These are phyloP conservation scores for Volutella citrinella DNA, from an alignment of 2,329 filamentous ascomycete genomes.

Conservation along the genomic window DNA sequence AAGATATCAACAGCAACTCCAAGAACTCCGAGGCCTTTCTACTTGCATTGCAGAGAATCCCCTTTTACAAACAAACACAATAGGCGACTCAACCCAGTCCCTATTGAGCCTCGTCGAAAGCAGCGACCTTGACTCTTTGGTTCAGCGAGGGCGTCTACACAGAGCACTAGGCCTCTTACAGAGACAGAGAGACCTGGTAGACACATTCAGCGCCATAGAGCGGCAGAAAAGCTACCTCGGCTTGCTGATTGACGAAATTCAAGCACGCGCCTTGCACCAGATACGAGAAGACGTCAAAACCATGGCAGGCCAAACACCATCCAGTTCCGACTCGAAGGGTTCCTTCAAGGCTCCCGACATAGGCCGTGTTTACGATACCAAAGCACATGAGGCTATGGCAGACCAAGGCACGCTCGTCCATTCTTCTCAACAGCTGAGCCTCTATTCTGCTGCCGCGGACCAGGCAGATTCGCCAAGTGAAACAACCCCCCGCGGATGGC, in stretches of 20 bases:
- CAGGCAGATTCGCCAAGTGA: too few relatives aligned
- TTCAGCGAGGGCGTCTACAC: not conserved
- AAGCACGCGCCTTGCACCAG: constrained; percentile 39
- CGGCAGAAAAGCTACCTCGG: constrained; percentile 15
- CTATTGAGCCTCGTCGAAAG: constrained; percentile 13
- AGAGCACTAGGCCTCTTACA: constrained; percentile 1
- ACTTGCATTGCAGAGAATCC: constrained; percentile 16
- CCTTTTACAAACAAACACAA: constrained; percentile 19
- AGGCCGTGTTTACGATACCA: too few relatives aligned
- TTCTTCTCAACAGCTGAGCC: too few relatives aligned
- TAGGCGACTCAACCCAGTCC: constrained; percentile 10
- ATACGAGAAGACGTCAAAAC: constrained; percentile 4
- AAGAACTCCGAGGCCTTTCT: constrained; percentile 17
- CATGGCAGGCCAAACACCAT: constrained; percentile 2
- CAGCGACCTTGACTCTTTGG: constrained; percentile 5
- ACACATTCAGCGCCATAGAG: constrained; percentile 14
- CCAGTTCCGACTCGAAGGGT: too few relatives aligned
- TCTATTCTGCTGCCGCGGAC: too few relatives aligned
- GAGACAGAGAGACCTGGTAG: constrained; percentile 13
- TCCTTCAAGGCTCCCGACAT: too few relatives aligned
- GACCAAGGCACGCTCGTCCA: too few relatives aligned
- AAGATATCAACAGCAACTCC: constrained; percentile 18
- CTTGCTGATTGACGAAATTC: constrained; percentile 12
- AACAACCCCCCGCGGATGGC: too few relatives aligned
- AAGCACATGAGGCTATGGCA: too few relatives aligned